Evolutionary conservation across 306 rosid genomes (phyloP), one percentile per base, ranked within the genome.

Genomic region (Oxytropis ochrocephala): DNA sequence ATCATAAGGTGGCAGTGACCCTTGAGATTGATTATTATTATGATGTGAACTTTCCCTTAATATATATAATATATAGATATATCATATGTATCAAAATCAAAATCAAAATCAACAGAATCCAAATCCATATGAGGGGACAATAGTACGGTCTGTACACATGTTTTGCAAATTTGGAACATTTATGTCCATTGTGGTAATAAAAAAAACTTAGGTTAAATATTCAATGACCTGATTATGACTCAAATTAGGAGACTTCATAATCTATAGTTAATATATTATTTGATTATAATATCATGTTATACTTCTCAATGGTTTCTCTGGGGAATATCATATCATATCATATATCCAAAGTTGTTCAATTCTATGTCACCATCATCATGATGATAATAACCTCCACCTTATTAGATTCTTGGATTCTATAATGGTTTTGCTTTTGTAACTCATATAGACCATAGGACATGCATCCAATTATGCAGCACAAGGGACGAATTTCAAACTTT

Each of bases 301-400:
- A 49, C 48, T 32, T 62, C 63, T 68, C 64, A 46, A 68, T 67
- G 59, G 70, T 62, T 61, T 48, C 57, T 47, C 62, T 64, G 17
- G 72, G 71, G 64, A 65, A 59, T 72, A 71, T 55, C 55, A 62
- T 66, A 73, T 54, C 67, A 77, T 74, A 24, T 24, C 29, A 24
- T 24, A 77, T 74, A 64, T 73, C 76, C 66, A 68, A 81, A 63
- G 69, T 64, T 58, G 70, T 73, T 73, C 66, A 70, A 78, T 70
- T 75, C 62, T 33, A 50, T 39, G 83, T 82, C 83, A 82, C 75
- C 64, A 66, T 82, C 74, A 61, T 82, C 70, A 75, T 70, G 24
- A 71, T 75, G 76, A 67, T 79, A 67, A 67, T 79, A 67, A 82
- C 62, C 66, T 70, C 72, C 78, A 67, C 83, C 79, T 73, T 69